Evolutionary conservation across 139 green algal genomes (phyloP).

Genomic region (Tetratostichococcus sp.): DNA sequence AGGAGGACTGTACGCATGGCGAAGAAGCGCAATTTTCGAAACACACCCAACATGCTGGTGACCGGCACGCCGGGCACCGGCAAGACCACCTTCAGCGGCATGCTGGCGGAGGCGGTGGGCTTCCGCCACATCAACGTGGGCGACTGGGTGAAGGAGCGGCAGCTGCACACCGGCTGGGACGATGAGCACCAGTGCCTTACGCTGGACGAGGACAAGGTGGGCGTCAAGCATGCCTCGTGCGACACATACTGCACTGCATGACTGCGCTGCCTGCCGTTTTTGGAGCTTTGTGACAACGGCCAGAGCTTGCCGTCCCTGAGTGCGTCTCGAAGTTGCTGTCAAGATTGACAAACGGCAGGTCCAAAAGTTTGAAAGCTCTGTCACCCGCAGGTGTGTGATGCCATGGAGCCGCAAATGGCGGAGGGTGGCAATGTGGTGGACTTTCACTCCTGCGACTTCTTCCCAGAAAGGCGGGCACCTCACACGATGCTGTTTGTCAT

Average conservation of each 20-base stretch:
- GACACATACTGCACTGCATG: background rate
- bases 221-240: background rate
- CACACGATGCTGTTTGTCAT: background rate
- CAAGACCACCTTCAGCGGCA: constrained; percentile 76
- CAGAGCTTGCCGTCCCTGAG: too few relatives aligned
- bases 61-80: constrained; percentile 95
- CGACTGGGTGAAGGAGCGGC: constrained; percentile 73
- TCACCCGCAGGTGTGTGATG: constrained; percentile 90
- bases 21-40: background rate
- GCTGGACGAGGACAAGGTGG: constrained; percentile 95
- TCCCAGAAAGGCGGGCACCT: constrained; percentile 79
- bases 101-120: constrained; percentile 56
- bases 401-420: constrained; percentile 76
- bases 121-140: constrained; percentile 82
- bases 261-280: too few relatives aligned
- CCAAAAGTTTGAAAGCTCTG: too few relatives aligned
- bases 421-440: constrained; percentile 87
- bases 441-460: constrained; percentile 97
- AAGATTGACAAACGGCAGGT: too few relatives aligned
- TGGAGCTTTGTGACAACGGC: too few relatives aligned
- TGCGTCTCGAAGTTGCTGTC: too few relatives aligned
- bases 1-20: background rate
- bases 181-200: constrained; percentile 78
- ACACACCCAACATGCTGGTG: constrained; percentile 81
- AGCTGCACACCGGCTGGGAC: constrained; percentile 81